Evolutionary conservation across 257 asterid genomes (phyloP).

Genomic region (Fraxinus cuspidata): DNA sequence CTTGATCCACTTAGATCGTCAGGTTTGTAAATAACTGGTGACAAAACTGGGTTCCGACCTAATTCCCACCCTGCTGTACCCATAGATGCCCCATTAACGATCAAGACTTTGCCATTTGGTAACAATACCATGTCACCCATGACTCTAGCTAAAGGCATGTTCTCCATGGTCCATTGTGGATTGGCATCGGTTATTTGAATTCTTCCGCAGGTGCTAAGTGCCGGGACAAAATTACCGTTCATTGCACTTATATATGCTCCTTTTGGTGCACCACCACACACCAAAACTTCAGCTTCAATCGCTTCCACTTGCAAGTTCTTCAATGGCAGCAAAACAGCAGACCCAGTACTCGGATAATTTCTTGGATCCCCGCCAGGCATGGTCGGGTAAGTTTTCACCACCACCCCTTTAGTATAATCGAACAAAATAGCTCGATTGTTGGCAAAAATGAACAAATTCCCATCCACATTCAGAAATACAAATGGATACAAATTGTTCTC

Average conservation of each 20-base stretch:
- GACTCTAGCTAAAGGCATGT: conserved; percentile 50
- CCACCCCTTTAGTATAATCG: conserved; percentile 26
- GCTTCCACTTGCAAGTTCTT: conserved; percentile 6
- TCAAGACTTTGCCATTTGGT: conserved; percentile 46
- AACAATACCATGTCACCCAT: conserved; percentile 58
- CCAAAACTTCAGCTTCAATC: conserved; percentile 34
- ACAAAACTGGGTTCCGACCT: conserved; percentile 37
- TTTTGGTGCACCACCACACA: conserved; percentile 54
- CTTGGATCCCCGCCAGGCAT: conserved; percentile 58
- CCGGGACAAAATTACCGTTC: conserved; percentile 31
- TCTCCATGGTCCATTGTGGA: conserved; percentile 52
- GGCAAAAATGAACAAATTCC: conserved; percentile 51
- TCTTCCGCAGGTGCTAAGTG: conserved; percentile 49
- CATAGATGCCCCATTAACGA: conserved; percentile 45
- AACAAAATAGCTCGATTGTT: conserved; percentile 48
- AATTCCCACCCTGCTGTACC: conserved; percentile 55
- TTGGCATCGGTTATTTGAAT: conserved; percentile 39
- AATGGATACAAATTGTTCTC: conserved; percentile 59
- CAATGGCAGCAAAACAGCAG: conserved; percentile 56
- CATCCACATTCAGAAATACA: conserved; percentile 53
- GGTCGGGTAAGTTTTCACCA: conserved; percentile 40
- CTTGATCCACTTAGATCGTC: conserved; percentile 32
- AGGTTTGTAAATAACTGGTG: conserved; percentile 44
- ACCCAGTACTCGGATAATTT: conserved; percentile 53
- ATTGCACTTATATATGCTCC: conserved; percentile 32